Conservation (phyloP, 768 basidiomycete species). For the Leccinum fibrillosum region DNA sequence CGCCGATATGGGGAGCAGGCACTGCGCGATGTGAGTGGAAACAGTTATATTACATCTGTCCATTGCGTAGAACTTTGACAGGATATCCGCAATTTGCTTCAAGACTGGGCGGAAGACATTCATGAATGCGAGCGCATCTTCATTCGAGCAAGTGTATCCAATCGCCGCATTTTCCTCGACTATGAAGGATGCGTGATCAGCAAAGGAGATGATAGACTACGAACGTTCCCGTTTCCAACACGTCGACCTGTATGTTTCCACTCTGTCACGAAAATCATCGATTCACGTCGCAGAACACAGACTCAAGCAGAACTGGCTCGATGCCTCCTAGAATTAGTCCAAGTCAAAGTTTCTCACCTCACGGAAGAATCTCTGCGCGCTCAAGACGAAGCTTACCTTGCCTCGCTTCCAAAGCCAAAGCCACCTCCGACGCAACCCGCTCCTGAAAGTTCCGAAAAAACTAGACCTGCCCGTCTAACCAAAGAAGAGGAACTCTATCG, state of each 20-base stretch:
- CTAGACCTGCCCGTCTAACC: constrained; percentile 57
- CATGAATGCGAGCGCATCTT: constrained; percentile 85
- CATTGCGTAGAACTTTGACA: constrained; percentile 26
- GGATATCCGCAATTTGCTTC: constrained; percentile 85
- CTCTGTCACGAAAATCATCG: neutral
- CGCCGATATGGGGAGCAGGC: constrained; percentile 96
- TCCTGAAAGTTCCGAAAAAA: constrained; percentile 39
- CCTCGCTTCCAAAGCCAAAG: constrained; percentile 84
- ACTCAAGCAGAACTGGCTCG: constrained; percentile 88
- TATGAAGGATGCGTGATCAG: constrained; percentile 76
- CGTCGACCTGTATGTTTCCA: constrained; percentile 72
- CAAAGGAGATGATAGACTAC: constrained; percentile 79
- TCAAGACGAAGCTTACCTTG: constrained; percentile 87
- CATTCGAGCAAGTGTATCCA: constrained; percentile 85
- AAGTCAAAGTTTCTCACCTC: constrained; percentile 80
- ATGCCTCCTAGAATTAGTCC: constrained; percentile 82
- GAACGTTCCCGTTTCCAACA: constrained; percentile 95
- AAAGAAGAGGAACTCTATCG: constrained; percentile 78
- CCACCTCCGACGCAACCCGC: constrained; percentile 40
- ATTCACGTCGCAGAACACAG: constrained; percentile 36
- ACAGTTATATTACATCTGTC: neutral
- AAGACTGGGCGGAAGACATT: constrained; percentile 87
- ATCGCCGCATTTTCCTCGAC: constrained; percentile 85
- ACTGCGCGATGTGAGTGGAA: constrained; percentile 70
- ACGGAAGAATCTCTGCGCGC: constrained; percentile 80